Evolutionary conservation across 306 rosid genomes (phyloP).

Genomic region (Prosopis cineraria): DNA sequence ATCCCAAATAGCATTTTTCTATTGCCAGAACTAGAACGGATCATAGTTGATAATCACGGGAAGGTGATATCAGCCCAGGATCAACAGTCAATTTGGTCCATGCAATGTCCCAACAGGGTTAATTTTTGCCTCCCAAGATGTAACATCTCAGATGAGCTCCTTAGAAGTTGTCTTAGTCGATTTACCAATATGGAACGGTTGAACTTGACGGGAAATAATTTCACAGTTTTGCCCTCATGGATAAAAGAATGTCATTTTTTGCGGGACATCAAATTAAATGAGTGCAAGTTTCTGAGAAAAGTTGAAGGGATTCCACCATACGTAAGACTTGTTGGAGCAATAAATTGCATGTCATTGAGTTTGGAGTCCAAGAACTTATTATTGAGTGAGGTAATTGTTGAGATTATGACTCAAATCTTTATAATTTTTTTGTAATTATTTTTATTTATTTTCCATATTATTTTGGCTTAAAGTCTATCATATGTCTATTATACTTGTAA

Average conservation of each 20-base stretch:
- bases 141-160: too few relatives aligned
- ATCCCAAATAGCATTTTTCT: neutral
- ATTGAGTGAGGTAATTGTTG: neutral
- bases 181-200: too few relatives aligned
- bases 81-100: neutral
- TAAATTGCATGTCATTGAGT: neutral
- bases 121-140: neutral
- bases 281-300: neutral
- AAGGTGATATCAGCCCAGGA: neutral
- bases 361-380: neutral
- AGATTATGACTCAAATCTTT: too few relatives aligned
- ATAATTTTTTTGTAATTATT: too few relatives aligned
- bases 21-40: neutral
- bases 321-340: neutral
- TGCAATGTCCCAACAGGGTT: neutral
- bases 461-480: too few relatives aligned
- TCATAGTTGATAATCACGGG: accelerated
- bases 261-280: too few relatives aligned
- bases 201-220: too few relatives aligned
- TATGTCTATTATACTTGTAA: too few relatives aligned
- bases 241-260: too few relatives aligned
- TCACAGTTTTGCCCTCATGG: too few relatives aligned
- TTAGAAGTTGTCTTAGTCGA: too few relatives aligned
- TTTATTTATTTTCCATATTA: too few relatives aligned
- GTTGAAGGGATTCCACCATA: neutral